Evolutionary conservation across 2,329 filamentous ascomycete genomes (phyloP).

Genomic region (Thyridium curvatum): DNA sequence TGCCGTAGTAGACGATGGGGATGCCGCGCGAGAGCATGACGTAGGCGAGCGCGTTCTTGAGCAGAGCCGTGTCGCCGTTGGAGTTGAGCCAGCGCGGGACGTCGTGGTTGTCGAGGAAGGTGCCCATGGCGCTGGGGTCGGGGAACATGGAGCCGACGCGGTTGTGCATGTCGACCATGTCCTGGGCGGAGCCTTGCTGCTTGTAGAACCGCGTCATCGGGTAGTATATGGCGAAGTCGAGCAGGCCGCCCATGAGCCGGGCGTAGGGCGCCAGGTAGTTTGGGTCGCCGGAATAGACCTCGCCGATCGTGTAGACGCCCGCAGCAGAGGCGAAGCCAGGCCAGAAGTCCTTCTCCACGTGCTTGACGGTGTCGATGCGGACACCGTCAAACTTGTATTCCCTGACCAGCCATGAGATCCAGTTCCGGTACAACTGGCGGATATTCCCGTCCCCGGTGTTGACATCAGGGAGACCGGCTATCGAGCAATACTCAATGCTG

Average conservation of each 20-base stretch:
- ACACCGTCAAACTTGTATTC: slow-evolving; percentile 46
- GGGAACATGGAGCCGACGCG: slow-evolving; percentile 25
- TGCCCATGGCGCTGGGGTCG: slow-evolving; percentile 39
- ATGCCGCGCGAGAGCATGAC: slow-evolving; percentile 56
- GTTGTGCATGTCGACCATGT: no score
- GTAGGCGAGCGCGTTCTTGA: slow-evolving; percentile 56
- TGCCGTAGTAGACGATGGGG: slow-evolving; percentile 51
- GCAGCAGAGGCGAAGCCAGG: slow-evolving; percentile 43
- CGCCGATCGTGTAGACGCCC: slow-evolving; percentile 54
- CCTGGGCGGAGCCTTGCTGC: no score
- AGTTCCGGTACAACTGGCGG: slow-evolving; percentile 44
- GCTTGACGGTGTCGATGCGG: slow-evolving; percentile 56
- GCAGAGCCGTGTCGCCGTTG: slow-evolving; percentile 46
- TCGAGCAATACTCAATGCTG: slow-evolving; percentile 40
- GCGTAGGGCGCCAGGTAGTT: slow-evolving; percentile 46
- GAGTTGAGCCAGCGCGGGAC: slow-evolving; percentile 44
- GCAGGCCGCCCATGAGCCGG: slow-evolving; percentile 45
- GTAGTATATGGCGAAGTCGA: slow-evolving; percentile 53
- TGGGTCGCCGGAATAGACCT: slow-evolving; percentile 50
- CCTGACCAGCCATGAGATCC: slow-evolving; percentile 38
- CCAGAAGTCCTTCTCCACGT: slow-evolving; percentile 55
- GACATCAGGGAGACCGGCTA: slow-evolving; percentile 55
- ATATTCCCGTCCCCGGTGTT: slow-evolving; percentile 46
- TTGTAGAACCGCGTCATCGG: slow-evolving; percentile 19
- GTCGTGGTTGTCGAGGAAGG: slow-evolving; percentile 56